These are phyloP conservation scores for Neopestalotiopsis rosae DNA, from an alignment of 2,329 filamentous ascomycete genomes.

Conservation along the genomic window DNA sequence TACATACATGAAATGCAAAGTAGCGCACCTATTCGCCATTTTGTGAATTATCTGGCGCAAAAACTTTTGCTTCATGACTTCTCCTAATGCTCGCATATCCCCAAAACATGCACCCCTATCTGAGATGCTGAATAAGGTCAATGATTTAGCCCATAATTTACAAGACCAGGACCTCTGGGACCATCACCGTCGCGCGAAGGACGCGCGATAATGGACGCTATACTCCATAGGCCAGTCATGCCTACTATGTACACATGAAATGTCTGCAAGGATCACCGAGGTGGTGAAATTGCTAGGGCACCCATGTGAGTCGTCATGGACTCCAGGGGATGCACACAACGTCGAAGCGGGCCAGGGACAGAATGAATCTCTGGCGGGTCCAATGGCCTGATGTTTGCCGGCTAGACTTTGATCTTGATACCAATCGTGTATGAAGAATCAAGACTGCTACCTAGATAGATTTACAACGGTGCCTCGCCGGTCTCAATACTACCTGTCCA, in stretches of 20 bases:
- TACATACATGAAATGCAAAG: not conserved
- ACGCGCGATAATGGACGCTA: not conserved
- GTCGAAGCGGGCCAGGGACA: not conserved
- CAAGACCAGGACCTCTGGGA: not conserved
- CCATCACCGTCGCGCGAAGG: not conserved
- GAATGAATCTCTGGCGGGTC: slow-evolving; percentile 6
- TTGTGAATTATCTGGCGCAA: not conserved
- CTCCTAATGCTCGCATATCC: not conserved
- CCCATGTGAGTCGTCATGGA: slow-evolving; percentile 4
- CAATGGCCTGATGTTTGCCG: slow-evolving; percentile 2
- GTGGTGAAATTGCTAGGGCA: slow-evolving; percentile 7
- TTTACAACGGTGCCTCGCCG: not conserved
- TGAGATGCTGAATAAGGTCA: not conserved
- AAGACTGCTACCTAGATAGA: not conserved
- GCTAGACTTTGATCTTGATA: slow-evolving; percentile 4
- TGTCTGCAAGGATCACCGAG: not conserved
- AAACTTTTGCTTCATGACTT: not conserved
- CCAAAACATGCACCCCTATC: not conserved
- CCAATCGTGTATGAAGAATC: not conserved
- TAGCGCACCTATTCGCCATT: not conserved
- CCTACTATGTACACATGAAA: not conserved
- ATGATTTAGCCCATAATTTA: not conserved
- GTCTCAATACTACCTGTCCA: not conserved
- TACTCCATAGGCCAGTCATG: not conserved
- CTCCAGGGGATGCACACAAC: not conserved